Evolutionary conservation across 495 filamentous ascomycete species (phyloP), one percentile per base, ranked within the genome.

Genomic region (Penicillium maclennaniae): DNA sequence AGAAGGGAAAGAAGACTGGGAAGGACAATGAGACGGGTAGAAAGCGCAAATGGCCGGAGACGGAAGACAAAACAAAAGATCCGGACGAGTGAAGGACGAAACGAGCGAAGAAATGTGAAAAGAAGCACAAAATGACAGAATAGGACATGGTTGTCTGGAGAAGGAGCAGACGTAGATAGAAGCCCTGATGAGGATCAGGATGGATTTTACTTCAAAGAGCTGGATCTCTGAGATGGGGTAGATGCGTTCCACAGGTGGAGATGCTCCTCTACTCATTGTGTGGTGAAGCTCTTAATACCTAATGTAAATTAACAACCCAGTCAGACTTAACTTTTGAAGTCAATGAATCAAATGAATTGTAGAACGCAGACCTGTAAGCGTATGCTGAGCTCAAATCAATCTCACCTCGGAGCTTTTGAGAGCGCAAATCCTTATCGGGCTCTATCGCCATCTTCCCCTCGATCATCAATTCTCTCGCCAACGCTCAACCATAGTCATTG

Each of bases 401-500:
- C 23, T 16, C 20, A 21, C 16, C 19, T 34, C 8, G 37, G 15
- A n/a, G 25, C 16, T 43, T 25, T 23, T 36, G 42, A 38, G 56
- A 26, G 15, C 27, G 16, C 43, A 49, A 50, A 52, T 56, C 20
- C 57, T 60, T 60, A 60, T 60, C 57, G 45, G 36, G 4, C 54
- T 44, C 34, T 52, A 56, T 60, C 56, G 46, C 40, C 28, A 4
- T n/a, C 47, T 37, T 36, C 17, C 7, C 16, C 36, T 48, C 25
- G 19, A 12, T 31, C 27, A 31, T 8, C 10, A 2, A 8, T 1
- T 31, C 31, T 12, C 31, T 34, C 31, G 15, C 31, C 31, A 34
- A 31, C 27, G 9, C 27, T 31, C 2, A 23, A 23, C n/a, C n/a
- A n/a, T 0, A 34, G 31, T 34, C 14, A 10, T 34, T 14, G 31